A percentile compares a stretch with the other conserved stretches of the same genome.
These are phyloP conservation scores for Litchi chinensis DNA, from an alignment of 345 rosid genomes.

Conservation along the genomic window DNA sequence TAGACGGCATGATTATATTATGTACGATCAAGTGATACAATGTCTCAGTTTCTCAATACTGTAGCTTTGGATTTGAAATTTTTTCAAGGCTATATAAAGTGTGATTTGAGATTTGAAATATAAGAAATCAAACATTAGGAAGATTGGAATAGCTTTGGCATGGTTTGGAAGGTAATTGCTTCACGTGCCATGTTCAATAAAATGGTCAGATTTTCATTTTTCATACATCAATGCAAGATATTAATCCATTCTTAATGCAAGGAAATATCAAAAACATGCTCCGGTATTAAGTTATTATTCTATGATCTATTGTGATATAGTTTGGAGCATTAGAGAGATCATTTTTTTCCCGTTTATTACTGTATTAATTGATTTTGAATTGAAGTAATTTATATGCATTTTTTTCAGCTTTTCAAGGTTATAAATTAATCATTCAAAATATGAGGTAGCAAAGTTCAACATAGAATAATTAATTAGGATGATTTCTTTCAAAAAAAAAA, in stretches of 20 bases:
- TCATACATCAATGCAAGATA: not conserved
- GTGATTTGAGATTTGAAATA: slow-evolving; percentile 31
- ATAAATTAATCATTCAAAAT: too few relatives aligned
- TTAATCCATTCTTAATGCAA: not conserved
- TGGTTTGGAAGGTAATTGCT: slow-evolving; percentile 1
- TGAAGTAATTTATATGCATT: too few relatives aligned
- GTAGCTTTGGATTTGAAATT: slow-evolving; percentile 15
- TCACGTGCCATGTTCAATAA: slow-evolving; percentile 1
- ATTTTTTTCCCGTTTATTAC: not conserved
- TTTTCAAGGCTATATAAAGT: slow-evolving; percentile 13
- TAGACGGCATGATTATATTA: slow-evolving; percentile 11
- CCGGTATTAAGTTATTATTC: not conserved
- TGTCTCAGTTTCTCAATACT: slow-evolving; percentile 14
- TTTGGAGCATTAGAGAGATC: not conserved
- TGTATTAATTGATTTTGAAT: not conserved
- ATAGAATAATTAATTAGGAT: too few relatives aligned
- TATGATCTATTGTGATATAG: not conserved
- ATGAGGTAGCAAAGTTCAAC: too few relatives aligned
- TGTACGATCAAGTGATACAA: not conserved
- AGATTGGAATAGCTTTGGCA: slow-evolving; percentile 49
- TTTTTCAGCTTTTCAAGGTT: too few relatives aligned
- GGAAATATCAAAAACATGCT: slow-evolving; percentile 8
- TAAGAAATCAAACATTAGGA: slow-evolving; percentile 24
- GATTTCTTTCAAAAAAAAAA: too few relatives aligned
- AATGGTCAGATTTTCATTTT: not conserved